These are phyloP conservation scores for Trichothecium sympodiale DNA, from an alignment of 2,329 filamentous ascomycete species.

Conservation along the genomic window DNA sequence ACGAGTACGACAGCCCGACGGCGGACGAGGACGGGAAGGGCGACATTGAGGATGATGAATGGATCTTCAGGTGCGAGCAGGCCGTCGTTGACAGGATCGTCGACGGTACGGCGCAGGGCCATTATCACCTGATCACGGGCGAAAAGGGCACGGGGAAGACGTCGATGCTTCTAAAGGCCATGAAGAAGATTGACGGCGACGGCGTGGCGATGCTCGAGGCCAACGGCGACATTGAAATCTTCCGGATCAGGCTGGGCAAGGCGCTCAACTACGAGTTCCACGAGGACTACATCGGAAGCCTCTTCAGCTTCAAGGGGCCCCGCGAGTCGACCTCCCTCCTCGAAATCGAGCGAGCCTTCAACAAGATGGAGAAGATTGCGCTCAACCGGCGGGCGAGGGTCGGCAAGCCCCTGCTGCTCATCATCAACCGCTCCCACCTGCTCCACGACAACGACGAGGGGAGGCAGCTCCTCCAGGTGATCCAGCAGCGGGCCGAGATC, in stretches of 20 bases:
- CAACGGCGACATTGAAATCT: slow-evolving; percentile 59
- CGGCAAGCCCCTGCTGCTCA: slow-evolving; percentile 47
- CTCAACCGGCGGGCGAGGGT: slow-evolving; percentile 36
- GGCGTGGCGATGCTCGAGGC: slow-evolving; percentile 62
- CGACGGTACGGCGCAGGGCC: slow-evolving; percentile 42
- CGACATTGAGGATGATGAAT: slow-evolving; percentile 19
- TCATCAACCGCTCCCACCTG: slow-evolving; percentile 57
- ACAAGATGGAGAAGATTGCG: slow-evolving; percentile 63
- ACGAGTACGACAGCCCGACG: slow-evolving; percentile 12
- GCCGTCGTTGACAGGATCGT: slow-evolving; percentile 50
- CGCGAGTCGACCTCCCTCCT: slow-evolving; percentile 57
- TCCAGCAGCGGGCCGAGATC: slow-evolving; percentile 61
- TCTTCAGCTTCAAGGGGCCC: slow-evolving; percentile 61
- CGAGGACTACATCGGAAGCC: slow-evolving; percentile 56
- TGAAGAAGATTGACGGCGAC: slow-evolving; percentile 47
- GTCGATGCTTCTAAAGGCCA: slow-evolving; percentile 60
- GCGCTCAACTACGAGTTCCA: slow-evolving; percentile 60
- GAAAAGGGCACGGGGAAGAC: slow-evolving; percentile 65
- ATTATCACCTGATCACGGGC: slow-evolving; percentile 57
- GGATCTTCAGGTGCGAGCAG: slow-evolving; percentile 53
- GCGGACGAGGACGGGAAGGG: slow-evolving; percentile 12
- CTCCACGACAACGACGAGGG: slow-evolving; percentile 57
- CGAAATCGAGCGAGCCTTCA: slow-evolving; percentile 63
- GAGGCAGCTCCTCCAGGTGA: slow-evolving; percentile 54
- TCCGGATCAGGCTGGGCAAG: slow-evolving; percentile 60